Evolutionary conservation across 306 rosid genomes (phyloP).

Genomic region (Cicer pinnatifidum): DNA sequence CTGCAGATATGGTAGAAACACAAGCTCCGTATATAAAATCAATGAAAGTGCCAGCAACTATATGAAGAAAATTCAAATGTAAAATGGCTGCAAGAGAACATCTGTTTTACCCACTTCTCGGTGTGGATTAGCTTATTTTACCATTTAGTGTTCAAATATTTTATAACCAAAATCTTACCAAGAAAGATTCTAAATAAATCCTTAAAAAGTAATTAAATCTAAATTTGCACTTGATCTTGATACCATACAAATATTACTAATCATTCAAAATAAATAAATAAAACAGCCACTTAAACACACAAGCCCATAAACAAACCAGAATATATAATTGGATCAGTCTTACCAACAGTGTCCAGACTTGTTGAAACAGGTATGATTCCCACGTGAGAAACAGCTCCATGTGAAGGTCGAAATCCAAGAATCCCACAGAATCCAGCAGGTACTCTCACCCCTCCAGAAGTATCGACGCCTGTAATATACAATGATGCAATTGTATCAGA

Average conservation of each 20-base stretch:
- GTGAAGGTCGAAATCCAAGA: constrained; percentile 92
- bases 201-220: background rate
- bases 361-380: constrained; percentile 77
- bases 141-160: background rate
- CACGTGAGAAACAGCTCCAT: constrained; percentile 80
- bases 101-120: background rate
- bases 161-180: background rate
- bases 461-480: constrained; percentile 72
- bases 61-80: background rate
- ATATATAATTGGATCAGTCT: constrained; percentile 37
- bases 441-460: constrained; percentile 90
- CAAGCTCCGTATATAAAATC: constrained; percentile 12
- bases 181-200: background rate
- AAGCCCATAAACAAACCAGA: constrained; percentile 18
- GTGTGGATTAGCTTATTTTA: background rate
- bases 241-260: constrained; percentile 29
- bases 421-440: constrained; percentile 95
- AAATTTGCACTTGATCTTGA: constrained; percentile 13
- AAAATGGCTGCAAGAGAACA: constrained; percentile 4
- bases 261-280: constrained; percentile 7
- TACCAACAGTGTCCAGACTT: constrained; percentile 93
- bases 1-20: background rate
- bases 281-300: constrained; percentile 18
- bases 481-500: constrained; percentile 39
- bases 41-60: constrained; percentile 3